These are phyloP conservation scores for Teratosphaeriaceae sp. DNA, from an alignment of 2,329 filamentous ascomycete species.

Conservation along the genomic window DNA sequence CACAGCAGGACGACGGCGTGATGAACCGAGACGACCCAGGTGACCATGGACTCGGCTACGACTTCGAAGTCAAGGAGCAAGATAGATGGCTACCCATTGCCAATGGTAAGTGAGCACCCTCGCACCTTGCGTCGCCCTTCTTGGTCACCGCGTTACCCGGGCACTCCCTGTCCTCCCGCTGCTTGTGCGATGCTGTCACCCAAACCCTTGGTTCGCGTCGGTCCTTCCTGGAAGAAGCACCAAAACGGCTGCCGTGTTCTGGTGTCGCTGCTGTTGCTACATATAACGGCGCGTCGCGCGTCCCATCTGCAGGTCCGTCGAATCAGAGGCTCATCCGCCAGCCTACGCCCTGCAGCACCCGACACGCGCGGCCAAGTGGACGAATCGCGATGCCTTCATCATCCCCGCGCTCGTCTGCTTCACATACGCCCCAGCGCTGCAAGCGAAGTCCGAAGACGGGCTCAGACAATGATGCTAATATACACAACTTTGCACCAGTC, in stretches of 20 bases:
- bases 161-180: conserved; percentile 16
- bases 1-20: conserved; percentile 52
- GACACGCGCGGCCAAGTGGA: conserved; percentile 25
- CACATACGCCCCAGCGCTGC: conserved; percentile 20
- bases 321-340: conserved; percentile 36
- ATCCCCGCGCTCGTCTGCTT: conserved; percentile 27
- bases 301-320: conserved; percentile 39
- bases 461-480: conserved; percentile 73
- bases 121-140: conserved; percentile 14
- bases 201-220: background rate
- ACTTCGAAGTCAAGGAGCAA: conserved; percentile 99
- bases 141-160: conserved; percentile 13
- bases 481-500: conserved; percentile 90
- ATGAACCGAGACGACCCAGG: conserved; percentile 43
- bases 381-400: conserved; percentile 39
- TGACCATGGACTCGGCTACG: conserved; percentile 78
- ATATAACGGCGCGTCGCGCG: conserved; percentile 40
- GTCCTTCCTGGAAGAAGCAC: conserved; percentile 13
- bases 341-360: conserved; percentile 29
- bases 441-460: conserved; percentile 25
- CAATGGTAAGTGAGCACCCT: conserved; percentile 74
- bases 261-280: conserved; percentile 23
- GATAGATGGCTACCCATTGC: conserved; percentile 99
- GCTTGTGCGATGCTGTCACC: conserved; percentile 19
- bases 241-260: conserved; percentile 22